Base-by-base conservation (phyloP, 2,329 filamentous ascomycete species). In the Penicillium thymicola region DNA sequence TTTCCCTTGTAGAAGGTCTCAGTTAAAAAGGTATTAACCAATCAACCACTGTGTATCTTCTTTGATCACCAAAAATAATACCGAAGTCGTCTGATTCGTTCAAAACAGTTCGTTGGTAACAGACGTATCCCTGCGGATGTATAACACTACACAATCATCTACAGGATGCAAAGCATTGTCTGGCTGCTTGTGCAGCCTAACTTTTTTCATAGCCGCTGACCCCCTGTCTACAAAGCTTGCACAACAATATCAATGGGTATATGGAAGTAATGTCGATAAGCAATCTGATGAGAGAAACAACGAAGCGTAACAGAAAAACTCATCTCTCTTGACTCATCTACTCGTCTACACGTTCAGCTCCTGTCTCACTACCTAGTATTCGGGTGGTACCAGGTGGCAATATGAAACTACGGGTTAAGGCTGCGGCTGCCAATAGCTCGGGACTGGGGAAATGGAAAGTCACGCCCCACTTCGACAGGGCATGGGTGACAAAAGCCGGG, bases 321-420 rank as follows among this genome's bases (percentile, higher is more conserved):
- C 34, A 37, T 46, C 18, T 51, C 34, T 40, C 34, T 54, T 34
- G 44, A 45, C 49, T 48, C 42, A 44, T 59, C 51, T 38, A 47
- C 30, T 23, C n/a, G 34, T 59, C 51, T 40, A 52, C 18, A 30
- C 5, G 25, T 43, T 49, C 28, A 54, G 42, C 45, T 52, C 28
- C 21, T 45, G 46, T 64, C 50, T 58, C 32, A 55, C 53, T 42
- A 13, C 18, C 43, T 51, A 41, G n/a, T 25, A 45, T 42, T 64
- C 62, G 58, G 59, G 64, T 61, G 50, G 58, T 64, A 66, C 62
- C 58, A 59, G 42, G 50, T 59, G 63, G 59, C 51, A 55, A 56
- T 45, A 36, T 46, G 49, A 48, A 57, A 41, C 52, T 30, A 45
- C 43, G 13, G 36, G 32, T 38, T 42, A 25, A 34, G 28, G 37